Evolutionary conservation across 148 eudicot genomes (phyloP).

Genomic region (Fallopia convolvulus): DNA sequence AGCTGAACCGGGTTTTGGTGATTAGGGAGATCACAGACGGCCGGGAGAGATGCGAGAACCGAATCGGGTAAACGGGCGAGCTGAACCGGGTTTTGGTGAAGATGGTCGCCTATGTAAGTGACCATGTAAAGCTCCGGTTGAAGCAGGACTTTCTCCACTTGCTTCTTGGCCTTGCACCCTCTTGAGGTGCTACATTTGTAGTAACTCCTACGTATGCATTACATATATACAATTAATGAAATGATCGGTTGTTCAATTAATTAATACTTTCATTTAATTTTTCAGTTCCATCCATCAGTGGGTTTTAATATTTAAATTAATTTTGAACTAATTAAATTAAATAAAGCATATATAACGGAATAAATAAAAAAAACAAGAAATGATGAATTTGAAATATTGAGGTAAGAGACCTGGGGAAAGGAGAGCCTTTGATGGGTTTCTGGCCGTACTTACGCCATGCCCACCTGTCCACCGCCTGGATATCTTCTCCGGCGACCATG

Average conservation of each 20-base stretch:
- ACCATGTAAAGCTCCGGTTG: not conserved
- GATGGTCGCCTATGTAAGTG: not conserved
- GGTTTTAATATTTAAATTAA: not conserved
- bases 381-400: not conserved
- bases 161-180: constrained; percentile 1
- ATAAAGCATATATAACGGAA: not conserved
- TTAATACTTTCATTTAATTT: not conserved
- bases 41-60: not conserved
- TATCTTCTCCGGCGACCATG: not conserved
- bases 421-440: not conserved
- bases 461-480: not conserved
- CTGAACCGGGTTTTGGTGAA: constrained; percentile 1
- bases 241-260: not conserved
- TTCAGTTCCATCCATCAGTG: not conserved
- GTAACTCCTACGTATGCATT: not conserved
- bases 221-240: not conserved
- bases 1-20: not conserved
- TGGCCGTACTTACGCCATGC: constrained; percentile 10
- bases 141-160: not conserved
- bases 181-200: not conserved
- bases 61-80: not conserved
- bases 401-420: not conserved
- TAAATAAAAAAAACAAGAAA: not conserved
- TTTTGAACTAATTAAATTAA: not conserved
- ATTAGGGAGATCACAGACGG: not conserved